A percentile compares a stretch with the other conserved stretches of the same genome.
These are phyloP conservation scores for Claviceps sp. DNA, from an alignment of 2,329 filamentous ascomycete species.

Conservation along the genomic window DNA sequence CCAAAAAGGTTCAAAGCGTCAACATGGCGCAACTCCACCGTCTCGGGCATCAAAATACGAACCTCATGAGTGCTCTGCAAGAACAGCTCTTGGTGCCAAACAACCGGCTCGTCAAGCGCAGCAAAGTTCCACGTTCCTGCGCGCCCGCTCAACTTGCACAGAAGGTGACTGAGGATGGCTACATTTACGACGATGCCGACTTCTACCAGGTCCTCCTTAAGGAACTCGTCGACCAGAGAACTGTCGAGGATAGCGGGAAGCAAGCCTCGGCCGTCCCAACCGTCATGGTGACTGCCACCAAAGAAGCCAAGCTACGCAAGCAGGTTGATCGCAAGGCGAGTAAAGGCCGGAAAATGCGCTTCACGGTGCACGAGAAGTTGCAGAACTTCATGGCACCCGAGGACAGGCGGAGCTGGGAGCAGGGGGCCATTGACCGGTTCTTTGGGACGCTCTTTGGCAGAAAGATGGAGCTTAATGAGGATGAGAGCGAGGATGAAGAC, in stretches of 20 bases:
- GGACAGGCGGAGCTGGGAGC: constrained; percentile 67
- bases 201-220: constrained; percentile 92
- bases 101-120: constrained; percentile 52
- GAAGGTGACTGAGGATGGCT: constrained; percentile 41
- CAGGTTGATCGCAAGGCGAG: constrained; percentile 87
- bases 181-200: constrained; percentile 82
- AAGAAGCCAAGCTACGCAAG: constrained; percentile 69
- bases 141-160: constrained; percentile 53
- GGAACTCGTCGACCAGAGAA: constrained; percentile 82
- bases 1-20: constrained; percentile 49
- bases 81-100: constrained; percentile 54
- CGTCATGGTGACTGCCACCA: constrained; percentile 52
- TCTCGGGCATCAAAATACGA: constrained; percentile 19
- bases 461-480: constrained; percentile 50
- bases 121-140: constrained; percentile 60
- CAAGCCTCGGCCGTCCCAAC: constrained; percentile 34
- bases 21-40: constrained; percentile 15
- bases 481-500: constrained; percentile 30
- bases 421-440: constrained; percentile 62
- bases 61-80: constrained; percentile 52
- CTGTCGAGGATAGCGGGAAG: constrained; percentile 47
- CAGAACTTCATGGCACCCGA: constrained; percentile 97
- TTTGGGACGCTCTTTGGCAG: constrained; percentile 65
- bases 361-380: constrained; percentile 90
- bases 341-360: constrained; percentile 88